Percentiles rank a stretch among this genome's conserved stretches.
Conservation (phyloP, 805 yeast genomes). For the Candida jianshihensis region DNA sequence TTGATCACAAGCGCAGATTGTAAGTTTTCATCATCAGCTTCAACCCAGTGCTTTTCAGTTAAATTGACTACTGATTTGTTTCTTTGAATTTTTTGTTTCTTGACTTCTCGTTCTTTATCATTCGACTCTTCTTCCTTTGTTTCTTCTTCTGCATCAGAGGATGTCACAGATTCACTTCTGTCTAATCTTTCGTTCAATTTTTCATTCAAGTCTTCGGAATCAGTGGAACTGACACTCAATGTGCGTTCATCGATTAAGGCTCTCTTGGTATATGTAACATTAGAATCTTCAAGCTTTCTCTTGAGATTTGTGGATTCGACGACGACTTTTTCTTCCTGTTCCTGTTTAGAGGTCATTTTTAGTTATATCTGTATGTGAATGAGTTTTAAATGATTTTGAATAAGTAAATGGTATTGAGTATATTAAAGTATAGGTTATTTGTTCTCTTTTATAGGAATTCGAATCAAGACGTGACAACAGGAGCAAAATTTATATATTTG, state of each 20-base stretch:
- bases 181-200: slow-evolving; percentile 9
- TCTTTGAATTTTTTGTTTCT: slow-evolving; percentile 2
- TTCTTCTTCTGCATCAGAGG: slow-evolving; percentile 6
- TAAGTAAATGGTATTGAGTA: too few relatives aligned
- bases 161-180: not conserved
- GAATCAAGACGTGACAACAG: too few relatives aligned
- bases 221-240: slow-evolving; percentile 15
- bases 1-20: slow-evolving; percentile 22
- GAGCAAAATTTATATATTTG: too few relatives aligned
- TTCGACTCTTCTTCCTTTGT: not conserved
- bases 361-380: too few relatives aligned
- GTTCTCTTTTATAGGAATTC: not conserved
- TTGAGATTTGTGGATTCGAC: slow-evolving; percentile 4
- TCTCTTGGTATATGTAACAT: not conserved
- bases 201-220: slow-evolving; percentile 15
- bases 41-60: slow-evolving; percentile 9
- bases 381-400: too few relatives aligned
- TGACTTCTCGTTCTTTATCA: slow-evolving; percentile 1
- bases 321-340: not conserved
- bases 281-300: slow-evolving; percentile 11
- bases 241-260: slow-evolving; percentile 13
- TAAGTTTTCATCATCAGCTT: slow-evolving; percentile 7
- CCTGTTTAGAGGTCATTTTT: not conserved
- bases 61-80: slow-evolving; percentile 6
- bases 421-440: not conserved